phyloP scores from a whole-genome alignment of 441 rosid genomes.

The Macaranga tanarius region DNA sequence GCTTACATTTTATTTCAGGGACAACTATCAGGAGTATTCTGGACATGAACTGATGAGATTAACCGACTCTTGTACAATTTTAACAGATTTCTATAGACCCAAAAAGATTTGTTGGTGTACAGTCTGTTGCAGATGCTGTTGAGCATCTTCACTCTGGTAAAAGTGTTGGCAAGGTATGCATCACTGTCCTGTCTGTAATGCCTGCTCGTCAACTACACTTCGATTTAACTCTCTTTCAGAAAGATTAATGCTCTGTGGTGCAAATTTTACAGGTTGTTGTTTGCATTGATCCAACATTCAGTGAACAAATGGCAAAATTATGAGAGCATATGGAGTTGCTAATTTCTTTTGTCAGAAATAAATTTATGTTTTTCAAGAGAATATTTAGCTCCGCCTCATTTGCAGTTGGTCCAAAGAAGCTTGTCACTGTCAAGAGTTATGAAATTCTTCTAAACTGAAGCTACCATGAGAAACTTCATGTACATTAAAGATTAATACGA shows the following conservation, averaged over 20 bases:
- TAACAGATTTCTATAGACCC: slow-evolving; percentile 72
- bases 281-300: slow-evolving; percentile 69
- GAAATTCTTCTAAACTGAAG: background rate
- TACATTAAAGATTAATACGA: background rate
- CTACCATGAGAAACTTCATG: background rate
- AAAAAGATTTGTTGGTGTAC: slow-evolving; percentile 65
- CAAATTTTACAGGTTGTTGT: slow-evolving; percentile 65
- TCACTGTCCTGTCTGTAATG: background rate
- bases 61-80: slow-evolving; percentile 1
- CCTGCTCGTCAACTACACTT: background rate
- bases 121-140: slow-evolving; percentile 81
- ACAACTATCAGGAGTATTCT: background rate
- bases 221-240: background rate
- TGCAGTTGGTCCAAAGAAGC: slow-evolving; percentile 6
- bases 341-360: background rate
- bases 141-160: slow-evolving; percentile 95
- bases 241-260: background rate
- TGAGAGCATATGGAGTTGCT: slow-evolving; percentile 23
- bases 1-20: background rate
- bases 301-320: slow-evolving; percentile 51
- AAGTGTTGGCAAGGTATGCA: slow-evolving; percentile 89
- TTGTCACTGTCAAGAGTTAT: background rate
- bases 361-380: background rate
- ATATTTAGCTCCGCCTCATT: background rate
- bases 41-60: slow-evolving; percentile 1